A percentile compares a stretch with the other conserved stretches of the same genome.
Evolutionary conservation across 2,329 filamentous ascomycete species (phyloP).

Genomic region (Fusarium solani-melongenae): DNA sequence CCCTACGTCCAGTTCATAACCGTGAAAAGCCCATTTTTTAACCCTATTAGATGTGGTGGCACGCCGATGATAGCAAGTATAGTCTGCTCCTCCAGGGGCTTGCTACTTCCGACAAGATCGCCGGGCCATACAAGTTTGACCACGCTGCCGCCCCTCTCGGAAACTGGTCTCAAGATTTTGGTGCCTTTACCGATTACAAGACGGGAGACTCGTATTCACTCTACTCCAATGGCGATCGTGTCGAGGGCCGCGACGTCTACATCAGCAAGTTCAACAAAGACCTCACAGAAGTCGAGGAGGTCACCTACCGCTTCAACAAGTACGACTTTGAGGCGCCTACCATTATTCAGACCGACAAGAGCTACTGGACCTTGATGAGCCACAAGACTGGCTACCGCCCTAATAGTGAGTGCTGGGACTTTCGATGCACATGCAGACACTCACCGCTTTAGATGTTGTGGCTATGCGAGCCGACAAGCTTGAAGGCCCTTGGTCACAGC

Average conservation of each 20-base stretch:
- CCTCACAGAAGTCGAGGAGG: slow-evolving; percentile 61
- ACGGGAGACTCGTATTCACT: slow-evolving; percentile 66
- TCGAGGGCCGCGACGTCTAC: slow-evolving; percentile 67
- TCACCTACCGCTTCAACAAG: slow-evolving; percentile 67
- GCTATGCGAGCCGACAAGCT: slow-evolving; percentile 63
- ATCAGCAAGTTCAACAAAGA: slow-evolving; percentile 64
- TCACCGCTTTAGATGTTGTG: slow-evolving; percentile 55
- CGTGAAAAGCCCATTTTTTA: background rate
- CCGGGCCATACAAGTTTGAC: slow-evolving; percentile 65
- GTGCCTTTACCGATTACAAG: slow-evolving; percentile 70
- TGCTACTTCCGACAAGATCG: slow-evolving; percentile 62
- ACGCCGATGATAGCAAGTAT: slow-evolving; percentile 68
- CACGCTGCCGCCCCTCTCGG: slow-evolving; percentile 65
- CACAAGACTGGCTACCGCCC: slow-evolving; percentile 73
- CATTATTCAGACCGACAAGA: slow-evolving; percentile 68
- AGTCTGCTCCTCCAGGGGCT: slow-evolving; percentile 67
- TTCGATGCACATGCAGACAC: accelerated
- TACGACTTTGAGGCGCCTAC: slow-evolving; percentile 70
- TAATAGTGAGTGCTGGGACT: slow-evolving; percentile 52
- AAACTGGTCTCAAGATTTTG: slow-evolving; percentile 73
- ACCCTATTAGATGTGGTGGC: slow-evolving; percentile 65
- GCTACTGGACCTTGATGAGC: slow-evolving; percentile 70
- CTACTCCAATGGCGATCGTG: slow-evolving; percentile 69
- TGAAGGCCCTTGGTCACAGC: slow-evolving; percentile 63
- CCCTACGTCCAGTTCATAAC: accelerated